Conservation (phyloP, 208 protist species). For the Angomonas deanei region DNA sequence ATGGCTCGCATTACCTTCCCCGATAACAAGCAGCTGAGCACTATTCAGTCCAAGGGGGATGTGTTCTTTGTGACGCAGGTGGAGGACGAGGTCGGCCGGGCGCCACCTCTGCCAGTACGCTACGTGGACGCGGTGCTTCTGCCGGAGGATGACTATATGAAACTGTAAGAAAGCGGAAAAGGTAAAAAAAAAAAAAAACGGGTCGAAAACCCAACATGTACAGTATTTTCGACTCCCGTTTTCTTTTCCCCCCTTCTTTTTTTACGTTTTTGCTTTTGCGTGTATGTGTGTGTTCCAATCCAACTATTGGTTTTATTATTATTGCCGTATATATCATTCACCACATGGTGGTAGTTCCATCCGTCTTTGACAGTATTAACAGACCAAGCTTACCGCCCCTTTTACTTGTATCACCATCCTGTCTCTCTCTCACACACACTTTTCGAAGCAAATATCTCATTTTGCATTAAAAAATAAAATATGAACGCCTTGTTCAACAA, state of each 20-base stretch:
- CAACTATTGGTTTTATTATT: not conserved
- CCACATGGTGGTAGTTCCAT: too few relatives aligned
- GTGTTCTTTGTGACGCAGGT: not conserved
- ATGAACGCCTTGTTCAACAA: not conserved
- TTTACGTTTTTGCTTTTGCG: not conserved
- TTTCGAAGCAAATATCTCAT: too few relatives aligned
- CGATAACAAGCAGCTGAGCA: not conserved
- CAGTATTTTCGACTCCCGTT: not conserved
- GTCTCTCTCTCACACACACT: too few relatives aligned
- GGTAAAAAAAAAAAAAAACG: slow-evolving; percentile 3
- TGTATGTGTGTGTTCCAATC: not conserved
- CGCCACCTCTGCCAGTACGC: not conserved
- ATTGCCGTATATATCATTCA: not conserved
- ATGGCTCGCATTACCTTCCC: not conserved
- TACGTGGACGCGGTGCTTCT: not conserved
- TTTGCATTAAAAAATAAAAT: not conserved
- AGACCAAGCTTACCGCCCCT: too few relatives aligned
- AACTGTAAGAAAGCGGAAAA: not conserved
- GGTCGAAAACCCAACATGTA: not conserved
- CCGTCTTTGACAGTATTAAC: too few relatives aligned
- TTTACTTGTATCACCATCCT: too few relatives aligned
- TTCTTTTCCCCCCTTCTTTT: not conserved
- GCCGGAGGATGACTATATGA: slow-evolving; percentile 2
- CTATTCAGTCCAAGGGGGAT: not conserved
- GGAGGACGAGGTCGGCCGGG: not conserved